Base-by-base conservation (phyloP, 495 filamentous ascomycete species). In the Neurospora sp. region DNA sequence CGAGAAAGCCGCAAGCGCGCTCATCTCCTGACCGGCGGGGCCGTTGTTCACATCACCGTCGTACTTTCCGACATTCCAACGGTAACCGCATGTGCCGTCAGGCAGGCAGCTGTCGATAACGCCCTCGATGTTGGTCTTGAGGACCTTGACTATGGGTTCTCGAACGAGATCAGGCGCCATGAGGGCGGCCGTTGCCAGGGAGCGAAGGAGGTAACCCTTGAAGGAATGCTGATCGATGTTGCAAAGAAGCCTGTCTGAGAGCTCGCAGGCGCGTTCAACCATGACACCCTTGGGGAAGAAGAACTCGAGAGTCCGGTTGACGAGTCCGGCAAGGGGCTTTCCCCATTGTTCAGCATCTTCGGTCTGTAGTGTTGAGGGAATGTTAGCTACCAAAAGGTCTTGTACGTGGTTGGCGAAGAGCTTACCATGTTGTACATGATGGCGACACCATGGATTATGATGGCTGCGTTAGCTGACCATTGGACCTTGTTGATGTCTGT, bases 151-250 rank as follows among this genome's bases (percentile, higher is more conserved):
- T 75, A 97, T 87, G 53, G 76, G 76, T 39, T 85, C 82, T 41
- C 81, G 82, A 3, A 87, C 90, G 78, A 88, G 91, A 17, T 6
- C 22, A 3, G 94, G 93, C 0, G 90, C 92, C 53, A 94, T 80
- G 74, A 92, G 86, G 17, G 90, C 89, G 10, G 87, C 86, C 1
- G 86, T 84, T 8, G 89, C 91, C 77, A 97, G 86, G 87, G 92
- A 94, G 37, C 94, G 92, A 35, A 92, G 84, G 53, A 95, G 85
- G 83, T 94, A 96, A n/a, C 92, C 92, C 81, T 96, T 97, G 88
- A 95, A 97, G 20, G 90, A 93, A 59, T 86, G 87, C 82, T 94
- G 91, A 76, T 96, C 93, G 65, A 87, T 85, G 75, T 92, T 89
- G 83, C 93, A 94, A 5, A 83, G 81, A 17, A 78, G 68, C 12